A percentile compares a stretch with the other conserved stretches of the same genome.
Evolutionary conservation across 2,329 filamentous ascomycete species (phyloP).

Genomic region (Aspergillus phoenicis): DNA sequence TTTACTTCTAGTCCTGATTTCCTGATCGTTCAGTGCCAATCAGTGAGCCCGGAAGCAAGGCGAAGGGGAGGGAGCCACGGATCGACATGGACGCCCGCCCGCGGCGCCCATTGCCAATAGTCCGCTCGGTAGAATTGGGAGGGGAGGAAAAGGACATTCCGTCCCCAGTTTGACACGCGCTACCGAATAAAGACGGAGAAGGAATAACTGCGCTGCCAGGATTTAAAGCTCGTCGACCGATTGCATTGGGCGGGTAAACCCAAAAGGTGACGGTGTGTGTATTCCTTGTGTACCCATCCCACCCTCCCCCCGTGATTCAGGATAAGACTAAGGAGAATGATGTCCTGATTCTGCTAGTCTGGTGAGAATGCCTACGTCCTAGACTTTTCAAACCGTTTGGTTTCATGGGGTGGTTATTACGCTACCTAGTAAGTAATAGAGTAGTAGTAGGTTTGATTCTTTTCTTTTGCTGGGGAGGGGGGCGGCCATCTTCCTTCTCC

Average conservation of each 20-base stretch:
- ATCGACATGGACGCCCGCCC: constrained; percentile 40
- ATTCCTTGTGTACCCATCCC: not conserved
- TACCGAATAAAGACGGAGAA: constrained; percentile 16
- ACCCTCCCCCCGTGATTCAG: not conserved
- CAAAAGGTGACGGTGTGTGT: constrained; percentile 1
- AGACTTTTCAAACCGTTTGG: too few species aligned
- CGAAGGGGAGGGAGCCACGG: constrained; percentile 30
- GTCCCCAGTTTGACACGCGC: constrained; percentile 30
- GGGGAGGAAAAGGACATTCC: constrained; percentile 26
- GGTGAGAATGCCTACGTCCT: not conserved
- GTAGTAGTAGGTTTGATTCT: too few species aligned
- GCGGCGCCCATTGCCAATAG: constrained; percentile 41
- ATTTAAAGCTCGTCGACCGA: constrained; percentile 21
- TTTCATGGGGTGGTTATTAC: too few species aligned
- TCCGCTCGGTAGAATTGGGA: constrained; percentile 34
- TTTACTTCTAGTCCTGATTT: not conserved
- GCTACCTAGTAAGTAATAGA: too few species aligned
- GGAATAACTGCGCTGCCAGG: constrained; percentile 13
- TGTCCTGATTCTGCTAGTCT: not conserved
- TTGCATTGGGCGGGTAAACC: constrained; percentile 9
- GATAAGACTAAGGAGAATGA: not conserved
- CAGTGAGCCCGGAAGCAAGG: constrained; percentile 35
- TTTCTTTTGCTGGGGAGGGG: too few species aligned
- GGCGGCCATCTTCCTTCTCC: not conserved
- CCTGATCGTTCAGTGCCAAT: constrained; percentile 28